A percentile compares a stretch with the other conserved stretches of the same genome.
These are phyloP conservation scores for Pelargonium cotyledonis DNA, from an alignment of 441 rosid genomes.

Conservation along the genomic window DNA sequence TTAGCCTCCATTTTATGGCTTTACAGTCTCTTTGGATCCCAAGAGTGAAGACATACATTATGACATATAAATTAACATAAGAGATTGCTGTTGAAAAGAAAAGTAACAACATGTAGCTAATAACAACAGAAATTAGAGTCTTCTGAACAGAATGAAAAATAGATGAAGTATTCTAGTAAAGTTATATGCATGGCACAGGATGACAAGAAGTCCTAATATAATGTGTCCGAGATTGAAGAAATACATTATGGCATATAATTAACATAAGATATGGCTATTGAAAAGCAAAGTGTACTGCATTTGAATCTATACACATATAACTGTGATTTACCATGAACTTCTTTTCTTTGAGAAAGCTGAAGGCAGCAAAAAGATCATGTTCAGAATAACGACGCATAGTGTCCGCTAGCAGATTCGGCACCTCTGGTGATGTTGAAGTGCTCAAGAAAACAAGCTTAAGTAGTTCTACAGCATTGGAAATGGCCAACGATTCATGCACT, in stretches of 20 bases:
- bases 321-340: constrained; percentile 64
- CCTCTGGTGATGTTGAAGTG: constrained; percentile 57
- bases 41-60: too few relatives aligned
- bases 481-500: constrained; percentile 68
- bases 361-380: constrained; percentile 90
- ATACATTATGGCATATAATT: not conserved
- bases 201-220: not conserved
- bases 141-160: not conserved
- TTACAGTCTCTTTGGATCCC: too few relatives aligned
- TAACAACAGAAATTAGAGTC: not conserved
- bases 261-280: not conserved
- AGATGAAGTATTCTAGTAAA: not conserved
- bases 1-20: too few relatives aligned
- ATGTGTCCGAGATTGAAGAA: not conserved
- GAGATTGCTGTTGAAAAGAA: not conserved
- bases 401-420: constrained; percentile 67
- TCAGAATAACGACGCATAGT: constrained; percentile 85
- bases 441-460: constrained; percentile 90
- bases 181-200: not conserved
- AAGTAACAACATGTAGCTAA: not conserved
- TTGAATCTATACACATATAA: constrained; percentile 18
- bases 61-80: too few relatives aligned
- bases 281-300: not conserved
- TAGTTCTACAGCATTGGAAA: constrained; percentile 89
- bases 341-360: constrained; percentile 87